These are phyloP conservation scores for Ecytonucleospora hepatopenaei DNA, from an alignment of 371 early-diverging fungal genomes.

Conservation along the genomic window DNA sequence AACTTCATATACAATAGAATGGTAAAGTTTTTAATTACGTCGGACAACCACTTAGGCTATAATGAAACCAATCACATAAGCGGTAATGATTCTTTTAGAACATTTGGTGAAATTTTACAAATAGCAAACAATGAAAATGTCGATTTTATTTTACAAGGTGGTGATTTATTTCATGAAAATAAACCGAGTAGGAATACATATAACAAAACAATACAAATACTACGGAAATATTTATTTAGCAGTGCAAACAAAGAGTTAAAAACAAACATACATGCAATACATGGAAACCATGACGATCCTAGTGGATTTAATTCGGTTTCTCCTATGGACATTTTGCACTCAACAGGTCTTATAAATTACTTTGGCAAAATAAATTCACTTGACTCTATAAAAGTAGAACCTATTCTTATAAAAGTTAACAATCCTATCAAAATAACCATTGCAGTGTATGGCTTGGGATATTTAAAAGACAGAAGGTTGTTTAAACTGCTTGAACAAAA, in stretches of 20 bases:
- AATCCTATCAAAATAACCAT: no score
- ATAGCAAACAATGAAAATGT: conserved; percentile 63
- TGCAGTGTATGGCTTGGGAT: conserved; percentile 83
- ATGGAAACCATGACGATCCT: conserved; percentile 98
- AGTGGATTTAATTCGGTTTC: conserved; percentile 64
- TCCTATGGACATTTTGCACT: conserved; percentile 70
- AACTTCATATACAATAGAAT: no score
- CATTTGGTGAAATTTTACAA: conserved; percentile 81
- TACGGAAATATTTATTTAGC: conserved; percentile 61
- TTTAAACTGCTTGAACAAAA: conserved; percentile 67
- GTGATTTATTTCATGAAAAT: conserved; percentile 93
- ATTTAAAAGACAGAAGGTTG: conserved; percentile 79
- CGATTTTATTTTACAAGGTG: conserved; percentile 85
- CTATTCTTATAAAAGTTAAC: conserved; percentile 65
- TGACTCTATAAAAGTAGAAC: conserved; percentile 66
- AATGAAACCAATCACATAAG: conserved; percentile 79
- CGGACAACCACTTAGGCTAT: conserved; percentile 93
- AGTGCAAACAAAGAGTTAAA: conserved; percentile 22
- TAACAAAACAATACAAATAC: conserved; percentile 64
- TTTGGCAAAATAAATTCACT: conserved; percentile 69
- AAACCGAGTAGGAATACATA: conserved; percentile 74
- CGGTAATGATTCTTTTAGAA: conserved; percentile 71
- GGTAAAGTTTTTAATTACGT: conserved; percentile 51
- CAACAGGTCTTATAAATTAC: conserved; percentile 76
- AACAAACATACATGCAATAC: conserved; percentile 65